phyloP scores from a whole-genome alignment of 768 basidiomycete genomes.

The Rhizopogon vesiculosus region DNA sequence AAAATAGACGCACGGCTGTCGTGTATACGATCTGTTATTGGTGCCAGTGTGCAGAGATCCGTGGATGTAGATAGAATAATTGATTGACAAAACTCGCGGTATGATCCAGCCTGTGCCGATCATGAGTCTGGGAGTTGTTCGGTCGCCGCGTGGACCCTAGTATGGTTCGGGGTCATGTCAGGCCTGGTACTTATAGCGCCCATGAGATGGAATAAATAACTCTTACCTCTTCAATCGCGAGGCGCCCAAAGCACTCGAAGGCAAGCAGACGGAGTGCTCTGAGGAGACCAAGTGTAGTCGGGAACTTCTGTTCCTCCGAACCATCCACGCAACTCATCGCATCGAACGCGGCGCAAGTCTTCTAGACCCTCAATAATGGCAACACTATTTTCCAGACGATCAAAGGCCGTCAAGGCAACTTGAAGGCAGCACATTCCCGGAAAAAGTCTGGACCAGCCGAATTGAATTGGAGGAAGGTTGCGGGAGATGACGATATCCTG shows the following conservation, averaged over 20 bases:
- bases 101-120: too few species aligned
- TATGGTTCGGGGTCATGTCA: too few species aligned
- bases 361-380: background rate
- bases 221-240: background rate
- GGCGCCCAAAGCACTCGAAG: background rate
- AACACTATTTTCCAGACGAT: background rate
- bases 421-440: background rate
- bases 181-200: background rate
- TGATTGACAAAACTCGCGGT: background rate
- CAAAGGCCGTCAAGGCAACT: background rate
- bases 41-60: too few species aligned
- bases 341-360: background rate
- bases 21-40: background rate
- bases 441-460: too few species aligned
- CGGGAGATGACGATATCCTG: background rate
- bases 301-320: too few species aligned
- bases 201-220: background rate
- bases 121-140: too few species aligned
- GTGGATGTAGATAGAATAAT: too few species aligned
- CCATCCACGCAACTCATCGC: background rate
- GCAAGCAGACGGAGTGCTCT: background rate
- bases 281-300: background rate
- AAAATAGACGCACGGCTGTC: background rate
- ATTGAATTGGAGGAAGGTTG: background rate
- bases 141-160: too few species aligned